Percentiles rank a stretch among this genome's conserved stretches.
Conservation (phyloP, 2,329 filamentous ascomycete species). For the Stagonosporopsis cucurbitacearum region DNA sequence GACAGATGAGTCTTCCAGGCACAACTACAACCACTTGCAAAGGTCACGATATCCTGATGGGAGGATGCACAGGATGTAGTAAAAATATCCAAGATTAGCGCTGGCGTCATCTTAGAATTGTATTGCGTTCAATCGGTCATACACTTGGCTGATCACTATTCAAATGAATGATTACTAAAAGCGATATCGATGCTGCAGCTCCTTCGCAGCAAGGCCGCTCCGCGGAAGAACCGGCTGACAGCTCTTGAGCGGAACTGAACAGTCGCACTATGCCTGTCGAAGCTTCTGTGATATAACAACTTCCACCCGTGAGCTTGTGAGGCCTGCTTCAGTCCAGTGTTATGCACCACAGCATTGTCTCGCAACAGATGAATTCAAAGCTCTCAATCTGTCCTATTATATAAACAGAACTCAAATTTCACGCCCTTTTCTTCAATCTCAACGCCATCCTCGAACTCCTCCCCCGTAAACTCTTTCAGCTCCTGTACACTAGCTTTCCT, state of each 20-base stretch:
- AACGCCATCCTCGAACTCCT: slow-evolving; percentile 63
- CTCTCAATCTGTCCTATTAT: slow-evolving; percentile 35
- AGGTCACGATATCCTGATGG: neutral
- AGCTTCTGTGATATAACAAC: neutral
- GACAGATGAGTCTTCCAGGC: neutral
- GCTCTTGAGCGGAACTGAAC: neutral
- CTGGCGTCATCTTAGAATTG: slow-evolving; percentile 1
- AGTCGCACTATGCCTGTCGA: neutral
- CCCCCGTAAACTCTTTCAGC: slow-evolving; percentile 70
- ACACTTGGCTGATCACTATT: neutral
- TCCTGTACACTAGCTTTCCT: slow-evolving; percentile 58
- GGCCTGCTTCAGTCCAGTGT: neutral
- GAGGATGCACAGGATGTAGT: neutral
- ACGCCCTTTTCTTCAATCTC: slow-evolving; percentile 68
- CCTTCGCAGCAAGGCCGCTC: no score
- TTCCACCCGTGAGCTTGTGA: neutral
- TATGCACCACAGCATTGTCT: neutral
- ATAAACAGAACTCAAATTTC: slow-evolving; percentile 76
- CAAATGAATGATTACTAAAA: slow-evolving; percentile 2
- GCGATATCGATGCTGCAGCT: neutral
- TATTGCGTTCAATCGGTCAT: neutral
- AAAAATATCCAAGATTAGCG: neutral
- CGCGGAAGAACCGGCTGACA: neutral
- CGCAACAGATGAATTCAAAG: neutral
- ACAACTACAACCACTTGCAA: neutral